phyloP scores from a whole-genome alignment of 768 basidiomycete genomes.

The Mycena belliarum region DNA sequence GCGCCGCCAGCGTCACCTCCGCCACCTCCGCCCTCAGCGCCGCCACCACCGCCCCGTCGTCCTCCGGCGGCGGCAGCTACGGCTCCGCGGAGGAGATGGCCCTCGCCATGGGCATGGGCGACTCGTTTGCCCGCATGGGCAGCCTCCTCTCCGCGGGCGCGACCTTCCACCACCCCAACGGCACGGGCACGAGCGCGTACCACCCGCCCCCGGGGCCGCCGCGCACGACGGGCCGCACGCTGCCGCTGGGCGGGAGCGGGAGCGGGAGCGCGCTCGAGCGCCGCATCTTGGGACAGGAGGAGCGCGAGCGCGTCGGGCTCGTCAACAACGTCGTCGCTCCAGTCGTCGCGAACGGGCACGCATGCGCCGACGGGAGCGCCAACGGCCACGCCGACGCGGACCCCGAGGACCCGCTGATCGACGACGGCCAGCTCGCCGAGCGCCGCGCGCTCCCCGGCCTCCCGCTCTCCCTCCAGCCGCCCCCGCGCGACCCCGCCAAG shows the following conservation, averaged over 20 bases:
- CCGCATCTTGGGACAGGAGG: constrained; percentile 1
- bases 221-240: neutral
- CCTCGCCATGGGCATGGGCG: constrained; percentile 33
- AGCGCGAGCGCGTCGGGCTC: neutral
- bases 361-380: neutral
- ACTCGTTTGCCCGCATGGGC: constrained; percentile 59
- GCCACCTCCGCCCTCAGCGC: neutral
- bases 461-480: constrained; percentile 44
- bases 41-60: neutral
- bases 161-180: neutral
- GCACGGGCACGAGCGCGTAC: neutral
- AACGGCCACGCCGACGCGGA: too few relatives aligned
- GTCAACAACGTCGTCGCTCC: neutral
- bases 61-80: too few relatives aligned
- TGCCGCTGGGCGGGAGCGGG: neutral
- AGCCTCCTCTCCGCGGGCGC: too few relatives aligned
- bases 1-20: constrained; percentile 32
- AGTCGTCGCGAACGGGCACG: neutral
- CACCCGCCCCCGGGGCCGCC: neutral
- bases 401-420: neutral
- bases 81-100: neutral
- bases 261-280: neutral
- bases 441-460: constrained; percentile 4
- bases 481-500: constrained; percentile 39
- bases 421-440: neutral